A percentile compares a stretch with the other conserved stretches of the same genome.
phyloP scores from a whole-genome alignment of 345 rosid species.

The Gynandropsis gynandra region DNA sequence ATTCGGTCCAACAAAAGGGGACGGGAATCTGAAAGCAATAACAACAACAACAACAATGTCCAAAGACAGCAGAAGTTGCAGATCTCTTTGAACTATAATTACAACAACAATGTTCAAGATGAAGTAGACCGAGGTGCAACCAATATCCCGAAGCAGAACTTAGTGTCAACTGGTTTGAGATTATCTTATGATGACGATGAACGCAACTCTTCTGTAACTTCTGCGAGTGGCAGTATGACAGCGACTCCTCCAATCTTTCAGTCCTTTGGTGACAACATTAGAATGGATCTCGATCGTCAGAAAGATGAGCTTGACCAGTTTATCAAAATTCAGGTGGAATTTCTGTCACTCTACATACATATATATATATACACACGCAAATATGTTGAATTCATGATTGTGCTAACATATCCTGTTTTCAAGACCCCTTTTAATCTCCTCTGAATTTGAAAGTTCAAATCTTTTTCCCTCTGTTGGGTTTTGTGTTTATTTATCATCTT shows the following conservation, averaged over 20 bases:
- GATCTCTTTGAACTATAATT: slow-evolving; percentile 48
- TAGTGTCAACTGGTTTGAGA: slow-evolving; percentile 78
- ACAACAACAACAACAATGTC: slow-evolving; percentile 20
- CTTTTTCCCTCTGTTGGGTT: not conserved
- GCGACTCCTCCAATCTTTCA: slow-evolving; percentile 44
- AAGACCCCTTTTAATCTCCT: not conserved
- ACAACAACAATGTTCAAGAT: slow-evolving; percentile 37
- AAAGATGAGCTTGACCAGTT: slow-evolving; percentile 63
- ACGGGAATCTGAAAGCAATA: slow-evolving; percentile 41
- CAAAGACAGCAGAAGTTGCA: slow-evolving; percentile 61
- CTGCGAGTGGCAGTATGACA: slow-evolving; percentile 62
- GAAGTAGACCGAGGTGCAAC: slow-evolving; percentile 41
- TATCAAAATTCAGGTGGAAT: slow-evolving; percentile 58
- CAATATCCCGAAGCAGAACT: slow-evolving; percentile 44
- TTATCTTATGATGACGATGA: slow-evolving; percentile 77
- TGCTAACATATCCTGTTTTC: not conserved
- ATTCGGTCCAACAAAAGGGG: slow-evolving; percentile 40
- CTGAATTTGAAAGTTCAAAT: not conserved
- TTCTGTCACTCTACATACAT: not conserved
- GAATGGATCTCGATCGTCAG: slow-evolving; percentile 51
- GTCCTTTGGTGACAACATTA: slow-evolving; percentile 51
- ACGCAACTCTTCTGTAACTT: slow-evolving; percentile 66
- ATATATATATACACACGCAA: not conserved
- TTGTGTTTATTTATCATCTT: not conserved
- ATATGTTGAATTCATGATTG: not conserved